phyloP scores from a whole-genome alignment of 495 filamentous ascomycete genomes.

The Neurospora tetrasperma region DNA sequence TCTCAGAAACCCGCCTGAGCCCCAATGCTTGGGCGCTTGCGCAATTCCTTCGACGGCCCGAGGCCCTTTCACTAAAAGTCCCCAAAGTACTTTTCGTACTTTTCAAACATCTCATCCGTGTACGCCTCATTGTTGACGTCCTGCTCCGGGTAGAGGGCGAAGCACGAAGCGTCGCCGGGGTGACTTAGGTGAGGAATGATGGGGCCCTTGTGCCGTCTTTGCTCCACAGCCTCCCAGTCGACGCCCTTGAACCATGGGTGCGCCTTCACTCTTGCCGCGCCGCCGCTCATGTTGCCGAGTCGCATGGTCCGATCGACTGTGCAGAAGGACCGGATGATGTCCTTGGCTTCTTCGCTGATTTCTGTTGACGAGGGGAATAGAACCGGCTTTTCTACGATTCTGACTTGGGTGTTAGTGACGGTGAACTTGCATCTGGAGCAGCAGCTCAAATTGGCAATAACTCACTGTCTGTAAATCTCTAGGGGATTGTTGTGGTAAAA shows the following conservation, averaged over 20 bases:
- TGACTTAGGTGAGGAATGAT: constrained; percentile 76
- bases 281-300: constrained; percentile 78
- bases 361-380: constrained; percentile 50
- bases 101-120: constrained; percentile 57
- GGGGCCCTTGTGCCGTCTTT: constrained; percentile 60
- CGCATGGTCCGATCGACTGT: constrained; percentile 80
- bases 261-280: constrained; percentile 67
- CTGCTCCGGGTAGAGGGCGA: constrained; percentile 71
- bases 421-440: too few species aligned
- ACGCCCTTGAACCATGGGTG: constrained; percentile 82
- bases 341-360: constrained; percentile 66
- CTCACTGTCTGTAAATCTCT: constrained; percentile 85
- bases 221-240: constrained; percentile 76
- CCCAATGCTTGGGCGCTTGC: background rate
- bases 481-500: constrained; percentile 97
- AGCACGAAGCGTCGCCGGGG: constrained; percentile 78
- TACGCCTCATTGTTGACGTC: constrained; percentile 48
- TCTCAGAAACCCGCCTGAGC: background rate
- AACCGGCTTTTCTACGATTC: constrained; percentile 66
- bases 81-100: constrained; percentile 69
- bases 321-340: constrained; percentile 78
- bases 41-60: background rate
- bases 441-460: constrained; percentile 4
- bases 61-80: constrained; percentile 48
- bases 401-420: constrained; percentile 18